Base-by-base conservation (phyloP, 2,329 filamentous ascomycete genomes). In the Botrytis elliptica region DNA sequence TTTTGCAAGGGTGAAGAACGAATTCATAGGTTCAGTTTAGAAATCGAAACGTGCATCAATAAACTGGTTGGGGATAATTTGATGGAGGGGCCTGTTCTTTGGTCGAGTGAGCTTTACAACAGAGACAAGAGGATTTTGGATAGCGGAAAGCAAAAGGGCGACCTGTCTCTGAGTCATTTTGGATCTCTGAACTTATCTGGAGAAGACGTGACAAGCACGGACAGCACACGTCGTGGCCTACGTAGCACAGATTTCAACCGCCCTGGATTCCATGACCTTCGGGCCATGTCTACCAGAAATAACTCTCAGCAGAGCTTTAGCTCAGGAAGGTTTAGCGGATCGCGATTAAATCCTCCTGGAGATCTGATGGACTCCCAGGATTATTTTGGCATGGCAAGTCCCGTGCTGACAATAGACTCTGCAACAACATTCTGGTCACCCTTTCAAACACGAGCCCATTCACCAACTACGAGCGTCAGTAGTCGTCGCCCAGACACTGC, bases 1-100 rank as follows among this genome's bases (percentile, higher is more conserved):
- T 95, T 98, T 77, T 99, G 96, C 83, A 92, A 91, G 77, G 96
- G 95, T 9, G 96, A 99, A 81, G 96, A 99, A 83, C 87, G 96
- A 69, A 95, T 99, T 52, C 96, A 98, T 81, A 90, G 95, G 18
- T 96, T 99, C 82, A 96, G 92, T 80, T 92, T 94, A 77, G 96
- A 98, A 81, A 88, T 98, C 42, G 92, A 95, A 78, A 92, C 90
- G 75, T 97, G 94, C 79, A 91, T 97, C 76, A 92, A 90, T 77
- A 94, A 94, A 80, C 86, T 98, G 12, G 91, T 97, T 44, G 94
- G 93, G 42, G 93, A 97, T 74, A 94, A 90, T 64, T 90, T 97
- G 75, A 86, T 92, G 75, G 93, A 97, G 55, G 93, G 93, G 0
- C 94, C 95, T 0, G 93, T 97, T 0, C 85, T 98, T 3, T 98